Evolutionary conservation across 768 basidiomycete genomes (phyloP), one percentile per base, ranked within the genome.

Genomic region (Phallus indusiatus): DNA sequence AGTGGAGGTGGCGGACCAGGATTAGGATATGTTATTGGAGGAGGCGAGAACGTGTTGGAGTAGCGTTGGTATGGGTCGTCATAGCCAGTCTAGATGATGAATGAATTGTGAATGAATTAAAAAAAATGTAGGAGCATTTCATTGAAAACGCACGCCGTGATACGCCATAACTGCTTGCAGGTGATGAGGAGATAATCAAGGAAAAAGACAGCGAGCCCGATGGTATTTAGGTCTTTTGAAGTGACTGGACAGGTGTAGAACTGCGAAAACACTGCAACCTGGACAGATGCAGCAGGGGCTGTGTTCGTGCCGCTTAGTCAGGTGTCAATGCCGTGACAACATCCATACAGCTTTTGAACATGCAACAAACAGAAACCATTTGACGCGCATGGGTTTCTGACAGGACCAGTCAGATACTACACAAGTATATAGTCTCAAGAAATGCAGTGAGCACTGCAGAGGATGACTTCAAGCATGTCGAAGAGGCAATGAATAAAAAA

Each of bases 41-140:
- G 67, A 52, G 16, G 65, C 48, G 54, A 69, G 55, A 54, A 68
- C 61, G 24, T 66, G 61, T 34, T 46, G 61, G n/a, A 69, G 63
- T 34, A 49, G 35, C 18, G 65, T 62, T 5, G 47, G 67, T n/a
- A 67, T 66, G 7, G 63, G 42, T 42, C n/a, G 12, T 42, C 42
- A 42, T 42, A 42, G n/a, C 42, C 42, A 42, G 14, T 42, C 42
- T 42, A 42, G 12, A 42, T n/a, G n/a, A 42, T 28, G 28, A 28
- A 28, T 28, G 28, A 28, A 28, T 28, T 28, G 28, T 28, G 28
- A 28, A 28, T 28, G 28, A 28, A 28, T 28, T 28, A 28, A 28
- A 28, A 7, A 3, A 7, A 14, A 37, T 37, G 36, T 14, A 10
- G 42, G n/a, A 42, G n/a, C 12, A 42, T 42, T 42, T 42, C 14